Base-by-base conservation (phyloP, 257 asterid genomes). In the Scutellaria galericulata region DNA sequence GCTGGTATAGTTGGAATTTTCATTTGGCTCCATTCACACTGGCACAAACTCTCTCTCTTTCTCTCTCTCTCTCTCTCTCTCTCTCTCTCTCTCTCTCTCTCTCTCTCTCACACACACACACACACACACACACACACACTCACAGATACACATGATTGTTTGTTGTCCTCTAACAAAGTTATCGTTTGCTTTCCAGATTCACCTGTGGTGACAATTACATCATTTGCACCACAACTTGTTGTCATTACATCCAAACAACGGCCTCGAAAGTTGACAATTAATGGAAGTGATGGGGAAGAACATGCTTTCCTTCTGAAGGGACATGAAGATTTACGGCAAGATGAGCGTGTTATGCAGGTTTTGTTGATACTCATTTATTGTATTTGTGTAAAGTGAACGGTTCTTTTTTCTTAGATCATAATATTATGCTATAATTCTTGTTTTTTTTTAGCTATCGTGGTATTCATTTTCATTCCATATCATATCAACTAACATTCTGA, bases 271-370 rank as follows among this genome's bases (percentile, higher is more conserved):
- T 84, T 92, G 90, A 90, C 99, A 44, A 95, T 95, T 64, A 85
- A 84, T 72, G 99, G 99, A 65, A 95, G 96, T 86, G 96, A 95
- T 76, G 99, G 99, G 67, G 91, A 92, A 75, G 99, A 92, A 69
- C 82, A 95, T 80, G 97, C 99, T 74, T 95, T 95, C 79, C 78
- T 95, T 88, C 84, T 95, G 70, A 95, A 95, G 82, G 99, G 98
- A 66, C 98, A 95, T 74, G 99, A 95, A 82, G 99, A 95, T 81
- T 84, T 95, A 63, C 98, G 99, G 69, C 99, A 95, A 81, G 99
- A 95, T 83, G 99, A 95, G 83, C 99, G 99, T 73, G 99, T 95
- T 74, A 95, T 95, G 99, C 99, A 95, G 99, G 99, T 95, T 20
- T 64, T 64, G 47, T 68, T 56, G 53, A 35, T 45, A 61, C 54